phyloP scores from a whole-genome alignment of 106 monocot genomes.

The Triglochin maritima region DNA sequence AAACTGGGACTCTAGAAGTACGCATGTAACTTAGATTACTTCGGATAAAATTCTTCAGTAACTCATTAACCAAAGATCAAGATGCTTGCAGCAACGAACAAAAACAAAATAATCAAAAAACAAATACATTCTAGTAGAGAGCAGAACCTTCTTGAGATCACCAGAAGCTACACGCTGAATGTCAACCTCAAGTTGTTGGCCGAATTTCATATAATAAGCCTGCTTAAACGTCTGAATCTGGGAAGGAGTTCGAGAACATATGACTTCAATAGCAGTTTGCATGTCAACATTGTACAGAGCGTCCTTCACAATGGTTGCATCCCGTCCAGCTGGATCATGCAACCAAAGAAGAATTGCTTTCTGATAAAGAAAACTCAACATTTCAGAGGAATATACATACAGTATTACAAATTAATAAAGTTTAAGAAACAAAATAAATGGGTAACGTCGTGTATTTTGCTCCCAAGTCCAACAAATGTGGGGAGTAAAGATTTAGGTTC shows the following conservation, averaged over 20 bases:
- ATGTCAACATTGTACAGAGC: constrained; percentile 37
- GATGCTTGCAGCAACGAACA: not conserved
- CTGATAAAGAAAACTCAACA: constrained; percentile 20
- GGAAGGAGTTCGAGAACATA: constrained; percentile 71
- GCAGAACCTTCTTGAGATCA: constrained; percentile 56
- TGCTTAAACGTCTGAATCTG: constrained; percentile 72
- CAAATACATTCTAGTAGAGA: not conserved
- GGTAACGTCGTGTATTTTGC: not conserved
- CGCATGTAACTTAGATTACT: too few relatives aligned
- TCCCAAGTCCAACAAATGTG: not conserved
- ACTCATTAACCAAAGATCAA: not conserved
- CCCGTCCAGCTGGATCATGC: constrained; percentile 63
- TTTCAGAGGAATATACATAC: not conserved
- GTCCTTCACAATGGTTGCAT: constrained; percentile 53
- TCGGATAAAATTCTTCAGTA: too few relatives aligned
- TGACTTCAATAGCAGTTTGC: constrained; percentile 56
- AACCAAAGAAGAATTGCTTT: constrained; percentile 76
- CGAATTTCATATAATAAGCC: constrained; percentile 42
- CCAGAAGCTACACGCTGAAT: constrained; percentile 30
- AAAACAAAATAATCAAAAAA: not conserved
- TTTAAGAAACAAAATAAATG: not conserved
- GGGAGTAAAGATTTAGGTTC: not conserved
- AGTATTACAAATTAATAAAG: not conserved
- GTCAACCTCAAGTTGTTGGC: constrained; percentile 50
- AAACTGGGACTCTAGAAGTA: too few relatives aligned